Base-by-base conservation (phyloP, 306 rosid genomes). In the Hippophae gyantsensis region DNA sequence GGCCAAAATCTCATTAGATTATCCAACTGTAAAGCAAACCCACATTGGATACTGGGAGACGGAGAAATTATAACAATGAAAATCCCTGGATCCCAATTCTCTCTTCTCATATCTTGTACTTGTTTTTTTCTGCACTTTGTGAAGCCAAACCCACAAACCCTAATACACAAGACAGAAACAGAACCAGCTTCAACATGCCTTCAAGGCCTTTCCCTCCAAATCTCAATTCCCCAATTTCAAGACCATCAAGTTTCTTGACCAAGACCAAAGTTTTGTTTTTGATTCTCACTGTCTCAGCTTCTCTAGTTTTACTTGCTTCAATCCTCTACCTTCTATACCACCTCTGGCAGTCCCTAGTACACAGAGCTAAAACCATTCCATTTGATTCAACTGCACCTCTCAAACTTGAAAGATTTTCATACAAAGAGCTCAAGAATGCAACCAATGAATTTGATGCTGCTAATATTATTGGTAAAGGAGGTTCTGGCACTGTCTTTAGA, bases 391-490 rank as follows among this genome's bases (percentile, higher is more conserved):
- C 76, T 73, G 81, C 95, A 51, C 89, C 98, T 63, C 77, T 92
- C 48, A 87, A 92, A 77, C 95, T 92, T 40, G 84, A 78, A 13
- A 82, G 95, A 43, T 92, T 81, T 74, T 74, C 89, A 3, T 85
- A 85, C 83, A 85, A 75, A 62, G 98, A 92, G 38, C 84, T 92
- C 45, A 87, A 81, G 77, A 75, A 66, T 51, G 89, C 95, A 13
- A 81, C 89, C 50, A 81, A 76, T 65, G 79, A 72, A 53, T 92
- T 92, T 61, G 79, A 81, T 71, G 61, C 78, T 11, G 67, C 80
- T 52, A 83, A 92, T 63, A 70, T 87, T n/a, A 81, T 92, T 58
- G 98, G 96, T 43, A 87, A 92, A 72, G 98, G 98, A 43, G 98
- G 98, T 12, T 92, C 98, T 25, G 94, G 95, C 44, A 87, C 98